A percentile compares a stretch with the other conserved stretches of the same genome.
Conservation (phyloP, 768 basidiomycete genomes). For the Paxillus involutus region DNA sequence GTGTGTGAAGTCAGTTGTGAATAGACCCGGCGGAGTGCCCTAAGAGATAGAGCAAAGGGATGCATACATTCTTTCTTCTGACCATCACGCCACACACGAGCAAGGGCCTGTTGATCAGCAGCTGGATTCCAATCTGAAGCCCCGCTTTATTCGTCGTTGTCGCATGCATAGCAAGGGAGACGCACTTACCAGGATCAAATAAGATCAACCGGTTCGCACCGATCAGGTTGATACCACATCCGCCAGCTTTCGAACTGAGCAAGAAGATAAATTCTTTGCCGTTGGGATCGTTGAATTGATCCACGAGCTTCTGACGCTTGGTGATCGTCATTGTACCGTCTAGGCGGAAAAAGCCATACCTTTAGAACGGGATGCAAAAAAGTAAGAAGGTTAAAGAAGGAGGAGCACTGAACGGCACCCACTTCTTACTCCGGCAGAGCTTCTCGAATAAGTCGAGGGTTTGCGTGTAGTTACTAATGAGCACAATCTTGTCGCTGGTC, state of each 20-base stretch:
- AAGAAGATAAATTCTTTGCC: constrained; percentile 95
- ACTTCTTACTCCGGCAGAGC: constrained; percentile 84
- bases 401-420: constrained; percentile 13
- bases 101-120: constrained; percentile 96
- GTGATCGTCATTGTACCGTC: constrained; percentile 92
- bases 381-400: background rate
- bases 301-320: constrained; percentile 93
- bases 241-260: constrained; percentile 93
- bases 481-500: constrained; percentile 92
- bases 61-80: constrained; percentile 97
- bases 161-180: background rate
- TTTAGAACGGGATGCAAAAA: constrained; percentile 27
- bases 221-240: constrained; percentile 96
- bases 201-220: constrained; percentile 94
- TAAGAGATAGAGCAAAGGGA: background rate
- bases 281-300: constrained; percentile 91
- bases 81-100: constrained; percentile 98
- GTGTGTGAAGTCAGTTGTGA: background rate
- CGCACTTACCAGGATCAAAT: constrained; percentile 80
- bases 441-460: constrained; percentile 93
- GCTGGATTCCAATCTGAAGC: constrained; percentile 95
- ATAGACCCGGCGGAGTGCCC: background rate
- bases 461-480: constrained; percentile 97
- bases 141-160: background rate
- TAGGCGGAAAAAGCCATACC: constrained; percentile 89